These are phyloP conservation scores for Solanum paucissectum DNA, from an alignment of 257 asterid genomes.

Conservation along the genomic window DNA sequence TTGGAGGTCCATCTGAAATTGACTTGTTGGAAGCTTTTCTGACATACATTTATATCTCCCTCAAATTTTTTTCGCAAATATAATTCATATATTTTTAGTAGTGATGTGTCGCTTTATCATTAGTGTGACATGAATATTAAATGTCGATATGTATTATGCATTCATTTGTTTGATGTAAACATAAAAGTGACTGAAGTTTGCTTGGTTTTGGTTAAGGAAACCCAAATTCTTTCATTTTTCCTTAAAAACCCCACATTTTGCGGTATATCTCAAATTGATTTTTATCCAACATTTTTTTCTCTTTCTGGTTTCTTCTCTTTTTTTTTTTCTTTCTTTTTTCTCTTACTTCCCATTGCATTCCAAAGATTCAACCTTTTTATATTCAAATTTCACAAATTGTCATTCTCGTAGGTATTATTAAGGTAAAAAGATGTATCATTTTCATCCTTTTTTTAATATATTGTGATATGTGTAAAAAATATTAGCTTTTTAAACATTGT, in stretches of 20 bases:
- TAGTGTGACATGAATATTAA: not conserved
- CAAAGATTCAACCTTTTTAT: not conserved
- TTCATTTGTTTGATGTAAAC: not conserved
- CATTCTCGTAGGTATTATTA: not conserved
- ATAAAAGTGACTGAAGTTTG: not conserved
- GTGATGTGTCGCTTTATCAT: not conserved
- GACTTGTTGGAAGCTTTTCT: not conserved
- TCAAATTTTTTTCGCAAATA: not conserved
- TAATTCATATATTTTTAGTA: not conserved
- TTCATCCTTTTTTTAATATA: not conserved
- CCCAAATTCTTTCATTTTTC: not conserved
- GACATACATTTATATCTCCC: not conserved
- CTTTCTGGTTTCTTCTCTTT: not conserved
- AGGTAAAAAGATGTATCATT: not conserved
- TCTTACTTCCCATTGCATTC: not conserved
- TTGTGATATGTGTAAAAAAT: not conserved
- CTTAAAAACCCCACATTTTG: not conserved
- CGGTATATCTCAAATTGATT: not conserved
- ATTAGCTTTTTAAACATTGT: not conserved
- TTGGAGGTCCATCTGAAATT: not conserved
- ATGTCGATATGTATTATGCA: not conserved
- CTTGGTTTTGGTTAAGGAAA: not conserved
- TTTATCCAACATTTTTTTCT: not conserved
- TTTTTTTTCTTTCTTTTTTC: not conserved
- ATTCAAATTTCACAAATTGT: not conserved